These are phyloP conservation scores for Fusarium caatingaense DNA, from an alignment of 2,329 filamentous ascomycete species.

Conservation along the genomic window DNA sequence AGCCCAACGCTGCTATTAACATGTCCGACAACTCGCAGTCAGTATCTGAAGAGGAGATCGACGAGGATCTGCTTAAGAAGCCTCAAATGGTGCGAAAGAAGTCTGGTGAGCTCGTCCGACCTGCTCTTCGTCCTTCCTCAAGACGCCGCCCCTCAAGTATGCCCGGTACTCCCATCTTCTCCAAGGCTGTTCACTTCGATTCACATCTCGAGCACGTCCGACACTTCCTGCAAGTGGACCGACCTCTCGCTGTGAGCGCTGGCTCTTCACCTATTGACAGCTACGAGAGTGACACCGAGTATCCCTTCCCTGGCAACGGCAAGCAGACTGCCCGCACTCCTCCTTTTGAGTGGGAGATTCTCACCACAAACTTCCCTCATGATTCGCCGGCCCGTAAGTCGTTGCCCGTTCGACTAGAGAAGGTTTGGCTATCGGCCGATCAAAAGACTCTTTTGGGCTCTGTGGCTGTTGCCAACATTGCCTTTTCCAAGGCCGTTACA, in stretches of 20 bases:
- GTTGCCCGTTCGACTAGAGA: slow-evolving; percentile 82
- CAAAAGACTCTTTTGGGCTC: slow-evolving; percentile 88
- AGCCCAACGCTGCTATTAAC: slow-evolving; percentile 61
- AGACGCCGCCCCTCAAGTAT: slow-evolving; percentile 90
- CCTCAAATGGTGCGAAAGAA: slow-evolving; percentile 98
- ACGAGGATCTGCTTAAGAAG: slow-evolving; percentile 70
- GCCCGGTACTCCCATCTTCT: slow-evolving; percentile 95
- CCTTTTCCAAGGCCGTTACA: slow-evolving; percentile 89
- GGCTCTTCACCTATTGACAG: slow-evolving; percentile 90
- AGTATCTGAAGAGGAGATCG: slow-evolving; percentile 72
- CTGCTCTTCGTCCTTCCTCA: slow-evolving; percentile 85
- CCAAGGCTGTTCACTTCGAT: slow-evolving; percentile 98
- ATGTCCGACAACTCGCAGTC: slow-evolving; percentile 64
- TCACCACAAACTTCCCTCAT: slow-evolving; percentile 82
- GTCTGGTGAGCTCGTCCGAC: slow-evolving; percentile 94
- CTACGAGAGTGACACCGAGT: slow-evolving; percentile 89
- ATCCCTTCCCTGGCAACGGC: slow-evolving; percentile 76
- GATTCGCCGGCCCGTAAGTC: slow-evolving; percentile 65
- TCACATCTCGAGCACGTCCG: slow-evolving; percentile 95
- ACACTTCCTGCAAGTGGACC: slow-evolving; percentile 93
- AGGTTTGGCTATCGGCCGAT: slow-evolving; percentile 86
- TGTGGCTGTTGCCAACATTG: slow-evolving; percentile 85
- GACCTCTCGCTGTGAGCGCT: slow-evolving; percentile 94
- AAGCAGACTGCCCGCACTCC: slow-evolving; percentile 55
- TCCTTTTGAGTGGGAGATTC: slow-evolving; percentile 87